phyloP scores from a whole-genome alignment of 2,329 filamentous ascomycete genomes.

The Mollisia scopiformis region DNA sequence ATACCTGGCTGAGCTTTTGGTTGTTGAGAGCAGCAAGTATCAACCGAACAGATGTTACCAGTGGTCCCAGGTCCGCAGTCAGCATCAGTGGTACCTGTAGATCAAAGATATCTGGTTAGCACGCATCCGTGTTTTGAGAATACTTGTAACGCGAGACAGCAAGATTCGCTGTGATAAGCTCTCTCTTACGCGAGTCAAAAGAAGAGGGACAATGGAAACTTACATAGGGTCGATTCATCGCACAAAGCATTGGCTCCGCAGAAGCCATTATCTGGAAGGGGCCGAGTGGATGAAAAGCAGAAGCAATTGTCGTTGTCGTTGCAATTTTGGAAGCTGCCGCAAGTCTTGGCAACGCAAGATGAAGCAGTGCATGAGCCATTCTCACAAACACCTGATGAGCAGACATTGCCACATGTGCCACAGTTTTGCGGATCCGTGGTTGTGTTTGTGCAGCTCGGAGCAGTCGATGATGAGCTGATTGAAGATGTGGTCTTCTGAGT shows the following conservation, averaged over 20 bases:
- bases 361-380: neutral
- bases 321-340: constrained; percentile 1
- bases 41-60: neutral
- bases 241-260: constrained; percentile 1
- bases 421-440: constrained; percentile 7
- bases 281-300: neutral
- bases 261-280: constrained; percentile 1
- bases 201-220: neutral
- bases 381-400: constrained; percentile 3
- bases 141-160: neutral
- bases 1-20: neutral
- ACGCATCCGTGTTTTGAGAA: neutral
- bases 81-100: neutral
- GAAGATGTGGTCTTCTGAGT: neutral
- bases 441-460: constrained; percentile 1
- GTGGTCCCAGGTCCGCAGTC: neutral
- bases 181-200: too few relatives aligned
- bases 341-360: neutral
- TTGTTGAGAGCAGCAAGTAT: constrained; percentile 4
- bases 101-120: neutral
- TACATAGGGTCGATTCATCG: neutral
- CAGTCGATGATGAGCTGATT: neutral
- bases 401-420: constrained; percentile 5
- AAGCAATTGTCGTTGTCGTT: neutral
- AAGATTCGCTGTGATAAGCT: neutral